Evolutionary conservation across 805 yeast species (phyloP), one percentile per base, ranked within the genome.

Genomic region (Dipodascus albidus): DNA sequence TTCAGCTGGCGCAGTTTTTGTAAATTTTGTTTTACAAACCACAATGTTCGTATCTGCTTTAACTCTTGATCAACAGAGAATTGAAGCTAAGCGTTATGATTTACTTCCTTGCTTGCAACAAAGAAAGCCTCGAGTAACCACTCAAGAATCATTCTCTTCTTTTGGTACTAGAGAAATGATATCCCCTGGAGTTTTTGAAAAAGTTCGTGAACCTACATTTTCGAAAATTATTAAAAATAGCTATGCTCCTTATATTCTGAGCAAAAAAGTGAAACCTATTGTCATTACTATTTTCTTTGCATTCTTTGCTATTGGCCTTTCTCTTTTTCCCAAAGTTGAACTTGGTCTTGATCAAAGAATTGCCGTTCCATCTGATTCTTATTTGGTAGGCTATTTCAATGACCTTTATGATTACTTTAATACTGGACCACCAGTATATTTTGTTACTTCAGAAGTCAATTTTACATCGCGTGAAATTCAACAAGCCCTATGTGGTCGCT

Each of bases 381-480:
- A 89, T 62, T 68, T 93, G 62, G 81, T 89, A 41, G 77, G 80
- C 52, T 93, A 91, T 66, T 91, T 87, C 70, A 72, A 83, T 58
- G 87, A 90, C 52, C 73, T 89, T 2, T 85, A 83, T 64, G 67
- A 74, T 1, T 85, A 82, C 63, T 72, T 91, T 56, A 82, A 84
- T 55, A 85, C 85, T 4, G 99, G 98, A 0, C 96, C 99, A 0
- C 99, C 99, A 0, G 76, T 87, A 0, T 93, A 85, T 63, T 85
- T 89, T 67, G 88, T 93, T 22, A 80, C 87, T n/a, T 77, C 79
- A 48, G 81, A 79, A 52, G 63, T 80, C 50, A 83, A 87, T 60
- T 74, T 85, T 3, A 86, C 91, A 0, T 54, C 67, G 14, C 70
- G 86, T 49, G 68, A 59, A 1, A 76, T 75, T 49, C 99, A 91